These are phyloP conservation scores for Cyphellophora attinorum DNA, from an alignment of 2,329 filamentous ascomycete genomes.

Conservation along the genomic window DNA sequence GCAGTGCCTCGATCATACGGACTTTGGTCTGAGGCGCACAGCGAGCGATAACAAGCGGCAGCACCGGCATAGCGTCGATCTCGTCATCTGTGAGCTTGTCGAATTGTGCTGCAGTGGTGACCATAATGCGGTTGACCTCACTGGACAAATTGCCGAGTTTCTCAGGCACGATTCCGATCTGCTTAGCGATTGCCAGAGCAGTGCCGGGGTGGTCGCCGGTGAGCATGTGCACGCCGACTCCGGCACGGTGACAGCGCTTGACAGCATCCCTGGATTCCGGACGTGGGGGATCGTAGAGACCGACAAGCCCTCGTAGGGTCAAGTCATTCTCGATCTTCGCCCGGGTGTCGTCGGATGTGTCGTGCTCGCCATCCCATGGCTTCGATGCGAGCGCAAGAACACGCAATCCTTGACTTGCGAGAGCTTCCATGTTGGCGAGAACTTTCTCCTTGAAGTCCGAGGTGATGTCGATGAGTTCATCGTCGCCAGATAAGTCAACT, in stretches of 20 bases:
- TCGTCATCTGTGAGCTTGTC: conserved; percentile 61
- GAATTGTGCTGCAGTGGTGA: conserved; percentile 63
- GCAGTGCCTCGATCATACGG: conserved; percentile 64
- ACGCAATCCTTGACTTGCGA: conserved; percentile 57
- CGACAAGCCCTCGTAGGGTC: conserved; percentile 63
- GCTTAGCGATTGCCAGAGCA: conserved; percentile 62
- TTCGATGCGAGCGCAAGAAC: conserved; percentile 57
- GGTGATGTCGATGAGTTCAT: conserved; percentile 36
- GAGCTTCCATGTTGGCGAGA: conserved; percentile 57
- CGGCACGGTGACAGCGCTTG: conserved; percentile 55
- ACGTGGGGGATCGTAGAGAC: conserved; percentile 73
- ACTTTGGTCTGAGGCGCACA: conserved; percentile 62
- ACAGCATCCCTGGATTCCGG: conserved; percentile 63
- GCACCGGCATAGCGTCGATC: conserved; percentile 46
- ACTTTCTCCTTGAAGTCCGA: conserved; percentile 47
- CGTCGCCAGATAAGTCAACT: conserved; percentile 34
- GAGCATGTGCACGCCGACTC: conserved; percentile 67
- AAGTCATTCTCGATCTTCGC: conserved; percentile 55
- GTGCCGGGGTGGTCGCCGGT: conserved; percentile 69
- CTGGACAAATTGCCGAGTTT: conserved; percentile 50
- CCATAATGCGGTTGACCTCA: conserved; percentile 51
- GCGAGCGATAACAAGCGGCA: conserved; percentile 50
- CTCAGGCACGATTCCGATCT: conserved; percentile 63
- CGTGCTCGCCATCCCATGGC: conserved; percentile 31
- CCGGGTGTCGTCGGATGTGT: conserved; percentile 20